Evolutionary conservation across 2,329 filamentous ascomycete species (phyloP), one percentile per base, ranked within the genome.

Genomic region (Calonectria montana): DNA sequence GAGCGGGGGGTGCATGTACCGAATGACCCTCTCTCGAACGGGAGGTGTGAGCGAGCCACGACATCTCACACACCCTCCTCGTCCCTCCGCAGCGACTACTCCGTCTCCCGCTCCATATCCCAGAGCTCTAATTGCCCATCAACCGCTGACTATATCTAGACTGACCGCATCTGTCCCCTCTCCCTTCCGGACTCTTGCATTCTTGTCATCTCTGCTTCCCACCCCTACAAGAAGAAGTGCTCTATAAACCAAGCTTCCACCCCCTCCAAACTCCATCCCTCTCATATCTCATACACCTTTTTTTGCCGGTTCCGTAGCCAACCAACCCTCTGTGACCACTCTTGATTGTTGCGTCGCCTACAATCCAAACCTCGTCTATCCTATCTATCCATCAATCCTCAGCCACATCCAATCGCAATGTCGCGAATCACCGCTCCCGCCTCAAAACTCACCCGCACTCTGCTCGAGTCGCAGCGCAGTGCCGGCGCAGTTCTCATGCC

Each of bases 351-450:
- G 31, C 31, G 31, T 43, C 47, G 35, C 47, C 43, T 41, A 12
- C 47, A n/a, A 53, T n/a, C 6, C 48, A 16, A 50, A 50, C 16
- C 27, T 8, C 25, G 23, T 53, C 48, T 29, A 31, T 53, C n/a
- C n/a, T n/a, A 37, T 65, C 31, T 55, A 59, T 65, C 27, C 29
- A 31, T 31, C 29, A 6, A 35, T 35, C 31, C 13, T 35, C 31
- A 64, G 29, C 39, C 41, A 64, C 48, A 55, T 37, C 18, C 50
- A 39, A 39, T 27, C 74, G 69, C 67, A 70, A 89, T 89, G 85
- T 88, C 88, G 59, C 83, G 88, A 79, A 83, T 89, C 72, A 86
- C 87, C 18, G 84, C 85, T 55, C 86, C 87, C 80, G 82, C 86
- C 75, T 80, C 84, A 79, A 88, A 88, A 82, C 83, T 89, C 78